These are phyloP conservation scores for Astrocystis sublimbata DNA, from an alignment of 495 filamentous ascomycete species.

Conservation along the genomic window DNA sequence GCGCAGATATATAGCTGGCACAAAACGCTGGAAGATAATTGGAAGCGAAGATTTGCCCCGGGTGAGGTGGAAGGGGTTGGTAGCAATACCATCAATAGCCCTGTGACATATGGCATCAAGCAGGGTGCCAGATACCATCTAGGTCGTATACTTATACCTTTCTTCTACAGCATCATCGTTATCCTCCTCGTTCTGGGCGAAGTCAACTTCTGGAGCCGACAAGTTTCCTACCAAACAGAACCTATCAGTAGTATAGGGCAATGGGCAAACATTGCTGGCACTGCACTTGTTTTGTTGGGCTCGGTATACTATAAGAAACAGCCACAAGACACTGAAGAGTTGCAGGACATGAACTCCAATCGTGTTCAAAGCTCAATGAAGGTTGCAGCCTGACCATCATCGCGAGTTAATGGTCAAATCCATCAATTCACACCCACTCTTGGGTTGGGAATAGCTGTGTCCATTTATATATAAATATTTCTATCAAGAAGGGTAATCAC, in stretches of 20 bases:
- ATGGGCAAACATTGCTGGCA: conserved; percentile 59
- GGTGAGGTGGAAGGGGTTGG: too few species aligned
- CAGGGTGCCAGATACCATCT: conserved; percentile 52
- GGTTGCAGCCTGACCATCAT: too few species aligned
- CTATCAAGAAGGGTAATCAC: too few species aligned
- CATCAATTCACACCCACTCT: too few species aligned
- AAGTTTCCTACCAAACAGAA: conserved; percentile 56
- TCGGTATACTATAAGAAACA: conserved; percentile 53
- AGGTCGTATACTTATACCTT: conserved; percentile 51
- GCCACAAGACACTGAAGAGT: conserved; percentile 36
- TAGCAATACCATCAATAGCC: conserved; percentile 35
- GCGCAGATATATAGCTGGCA: conserved; percentile 52
- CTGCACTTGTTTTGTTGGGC: conserved; percentile 53
- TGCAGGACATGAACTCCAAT: too few species aligned
- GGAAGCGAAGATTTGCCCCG: conserved; percentile 43
- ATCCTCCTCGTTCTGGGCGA: conserved; percentile 59
- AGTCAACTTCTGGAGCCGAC: conserved; percentile 56
- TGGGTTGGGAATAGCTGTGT: too few species aligned
- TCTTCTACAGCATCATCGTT: conserved; percentile 55
- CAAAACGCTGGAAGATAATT: conserved; percentile 59
- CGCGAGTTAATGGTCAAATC: too few species aligned
- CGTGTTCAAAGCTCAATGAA: too few species aligned
- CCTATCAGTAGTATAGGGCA: conserved; percentile 54
- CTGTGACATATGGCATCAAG: conserved; percentile 52
- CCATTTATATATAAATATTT: too few species aligned